Evolutionary conservation across 306 rosid genomes (phyloP).

Genomic region (Oemleria cerasiformis): DNA sequence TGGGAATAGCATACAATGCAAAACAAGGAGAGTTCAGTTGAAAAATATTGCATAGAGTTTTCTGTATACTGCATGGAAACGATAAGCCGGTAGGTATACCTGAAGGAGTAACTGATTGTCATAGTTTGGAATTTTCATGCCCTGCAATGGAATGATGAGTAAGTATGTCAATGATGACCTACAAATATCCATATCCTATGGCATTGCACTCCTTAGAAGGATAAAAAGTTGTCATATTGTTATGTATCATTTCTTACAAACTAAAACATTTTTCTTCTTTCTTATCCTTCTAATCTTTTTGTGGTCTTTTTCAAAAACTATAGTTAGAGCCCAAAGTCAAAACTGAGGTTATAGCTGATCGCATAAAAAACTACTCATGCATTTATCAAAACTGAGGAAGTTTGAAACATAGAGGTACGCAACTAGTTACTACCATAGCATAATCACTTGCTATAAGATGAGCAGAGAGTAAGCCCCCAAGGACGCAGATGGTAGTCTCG

Average conservation of each 20-base stretch:
- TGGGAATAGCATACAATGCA: conserved; percentile 6
- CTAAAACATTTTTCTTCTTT: not conserved
- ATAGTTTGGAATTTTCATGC: conserved; percentile 80
- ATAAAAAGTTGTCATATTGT: not conserved
- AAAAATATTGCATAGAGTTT: conserved; percentile 3
- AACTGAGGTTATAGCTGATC: not conserved
- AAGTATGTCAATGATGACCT: conserved; percentile 11
- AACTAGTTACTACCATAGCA: conserved; percentile 64
- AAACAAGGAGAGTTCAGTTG: conserved; percentile 12
- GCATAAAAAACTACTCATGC: not conserved
- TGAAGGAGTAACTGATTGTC: conserved; percentile 86
- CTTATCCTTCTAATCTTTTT: not conserved
- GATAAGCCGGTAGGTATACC: conserved; percentile 43
- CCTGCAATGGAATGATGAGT: conserved; percentile 43
- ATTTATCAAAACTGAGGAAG: not conserved
- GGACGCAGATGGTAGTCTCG: conserved; percentile 84
- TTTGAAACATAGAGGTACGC: not conserved
- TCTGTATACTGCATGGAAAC: not conserved
- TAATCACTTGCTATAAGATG: conserved; percentile 87
- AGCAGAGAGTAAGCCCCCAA: conserved; percentile 91
- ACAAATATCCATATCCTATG: not conserved
- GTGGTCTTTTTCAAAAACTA: not conserved
- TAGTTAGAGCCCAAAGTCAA: not conserved
- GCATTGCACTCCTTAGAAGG: not conserved
- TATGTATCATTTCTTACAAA: not conserved